These are phyloP conservation scores for Helicostylum pulchrum DNA, from an alignment of 192 early-diverging fungal genomes.

Conservation along the genomic window DNA sequence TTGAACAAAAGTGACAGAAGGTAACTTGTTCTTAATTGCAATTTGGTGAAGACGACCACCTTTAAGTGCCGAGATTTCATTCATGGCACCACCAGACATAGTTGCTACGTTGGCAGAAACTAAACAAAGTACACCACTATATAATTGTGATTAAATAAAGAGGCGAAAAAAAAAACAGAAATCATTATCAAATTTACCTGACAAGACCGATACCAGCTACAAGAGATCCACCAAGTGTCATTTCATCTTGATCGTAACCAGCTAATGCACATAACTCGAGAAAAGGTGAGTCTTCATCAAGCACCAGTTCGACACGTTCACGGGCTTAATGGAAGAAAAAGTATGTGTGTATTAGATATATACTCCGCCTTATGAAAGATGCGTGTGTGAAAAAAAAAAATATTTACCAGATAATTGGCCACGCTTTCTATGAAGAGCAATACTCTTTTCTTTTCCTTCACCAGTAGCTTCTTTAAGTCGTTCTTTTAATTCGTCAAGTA, in stretches of 20 bases:
- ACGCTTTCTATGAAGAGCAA: slow-evolving; percentile 53
- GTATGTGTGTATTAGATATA: slow-evolving; percentile 1
- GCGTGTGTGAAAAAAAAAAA: not conserved
- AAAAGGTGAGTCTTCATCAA: slow-evolving; percentile 66
- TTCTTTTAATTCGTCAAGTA: slow-evolving; percentile 50
- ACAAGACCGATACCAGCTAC: slow-evolving; percentile 64
- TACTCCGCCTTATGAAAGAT: not conserved
- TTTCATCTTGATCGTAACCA: slow-evolving; percentile 59
- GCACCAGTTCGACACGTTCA: slow-evolving; percentile 54
- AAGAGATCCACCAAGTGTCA: slow-evolving; percentile 64
- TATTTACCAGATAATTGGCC: slow-evolving; percentile 56
- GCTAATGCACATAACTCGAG: slow-evolving; percentile 60
- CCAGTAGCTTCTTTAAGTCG: slow-evolving; percentile 48
- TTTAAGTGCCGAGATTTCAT: slow-evolving; percentile 54
- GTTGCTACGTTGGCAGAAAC: slow-evolving; percentile 59
- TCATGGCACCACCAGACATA: slow-evolving; percentile 58
- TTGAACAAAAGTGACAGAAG: slow-evolving; percentile 55
- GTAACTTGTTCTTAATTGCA: slow-evolving; percentile 55
- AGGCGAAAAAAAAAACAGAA: not conserved
- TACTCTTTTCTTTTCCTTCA: slow-evolving; percentile 45
- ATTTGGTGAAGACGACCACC: slow-evolving; percentile 53
- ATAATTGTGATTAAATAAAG: not conserved
- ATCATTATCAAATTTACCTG: slow-evolving; percentile 36
- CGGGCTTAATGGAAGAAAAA: slow-evolving; percentile 38
- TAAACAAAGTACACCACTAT: slow-evolving; percentile 53